These are phyloP conservation scores for Narthecium ossifragum DNA, from an alignment of 106 monocot genomes.

Conservation along the genomic window DNA sequence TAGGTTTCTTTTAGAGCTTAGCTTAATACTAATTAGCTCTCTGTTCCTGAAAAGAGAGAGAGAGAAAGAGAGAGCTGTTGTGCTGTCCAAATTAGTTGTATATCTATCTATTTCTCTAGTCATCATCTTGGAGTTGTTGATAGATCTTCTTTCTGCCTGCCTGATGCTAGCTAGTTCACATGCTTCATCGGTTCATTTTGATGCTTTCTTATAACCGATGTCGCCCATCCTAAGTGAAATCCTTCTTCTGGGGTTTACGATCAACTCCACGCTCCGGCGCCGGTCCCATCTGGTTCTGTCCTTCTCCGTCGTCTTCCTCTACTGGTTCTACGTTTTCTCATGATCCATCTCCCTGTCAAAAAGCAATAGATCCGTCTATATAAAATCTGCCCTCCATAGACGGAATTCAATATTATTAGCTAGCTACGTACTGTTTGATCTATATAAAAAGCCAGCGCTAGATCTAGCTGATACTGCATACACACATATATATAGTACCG, in stretches of 20 bases:
- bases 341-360: conserved; percentile 11
- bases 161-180: no score
- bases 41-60: no score
- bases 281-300: conserved; percentile 69
- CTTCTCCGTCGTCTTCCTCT: conserved; percentile 85
- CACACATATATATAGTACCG: no score
- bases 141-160: no score
- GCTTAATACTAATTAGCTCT: no score
- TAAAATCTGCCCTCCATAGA: neutral
- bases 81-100: no score
- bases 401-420: neutral
- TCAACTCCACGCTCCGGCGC: conserved; percentile 55
- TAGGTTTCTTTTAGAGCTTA: no score
- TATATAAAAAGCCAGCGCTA: neutral
- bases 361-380: neutral
- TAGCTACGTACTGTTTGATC: neutral
- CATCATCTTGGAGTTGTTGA: no score
- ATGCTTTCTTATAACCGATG: conserved; percentile 50
- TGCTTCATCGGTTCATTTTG: conserved; percentile 19
- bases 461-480: no score
- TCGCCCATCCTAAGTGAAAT: conserved; percentile 61
- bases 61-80: no score
- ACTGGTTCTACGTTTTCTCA: conserved; percentile 94
- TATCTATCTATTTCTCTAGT: no score
- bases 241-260: conserved; percentile 59